A percentile compares a stretch with the other conserved stretches of the same genome.
These are phyloP conservation scores for Botryotinia calthae DNA, from an alignment of 2,329 filamentous ascomycete genomes.

Conservation along the genomic window DNA sequence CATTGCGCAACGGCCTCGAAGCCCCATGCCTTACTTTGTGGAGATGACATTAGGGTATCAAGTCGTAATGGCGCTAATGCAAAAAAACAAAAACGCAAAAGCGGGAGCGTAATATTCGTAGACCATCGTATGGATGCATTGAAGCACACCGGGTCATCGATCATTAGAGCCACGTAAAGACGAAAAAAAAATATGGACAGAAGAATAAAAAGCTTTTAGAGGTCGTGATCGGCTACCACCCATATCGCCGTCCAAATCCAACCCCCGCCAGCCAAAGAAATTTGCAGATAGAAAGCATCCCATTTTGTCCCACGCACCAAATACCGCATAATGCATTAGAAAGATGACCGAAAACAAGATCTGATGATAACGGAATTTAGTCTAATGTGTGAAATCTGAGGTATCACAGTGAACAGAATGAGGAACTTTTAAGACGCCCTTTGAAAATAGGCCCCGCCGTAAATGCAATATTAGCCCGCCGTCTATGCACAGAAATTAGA, in stretches of 20 bases:
- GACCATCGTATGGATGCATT: constrained; percentile 18
- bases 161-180: constrained; percentile 17
- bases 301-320: constrained; percentile 36
- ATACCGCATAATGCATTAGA: constrained; percentile 34
- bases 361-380: constrained; percentile 37
- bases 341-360: constrained; percentile 34
- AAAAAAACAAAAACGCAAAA: constrained; percentile 12
- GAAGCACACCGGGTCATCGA: constrained; percentile 19
- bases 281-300: constrained; percentile 33
- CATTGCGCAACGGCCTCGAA: constrained; percentile 5
- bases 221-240: constrained; percentile 9
- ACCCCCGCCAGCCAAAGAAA: constrained; percentile 36
- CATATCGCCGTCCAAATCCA: constrained; percentile 24
- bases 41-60: not conserved
- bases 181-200: constrained; percentile 19
- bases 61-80: constrained; percentile 9
- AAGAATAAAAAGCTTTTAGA: constrained; percentile 18
- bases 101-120: constrained; percentile 18
- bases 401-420: constrained; percentile 46
- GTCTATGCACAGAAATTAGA: constrained; percentile 48
- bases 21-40: constrained; percentile 14
- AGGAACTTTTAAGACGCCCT: constrained; percentile 48
- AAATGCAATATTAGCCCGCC: constrained; percentile 47
- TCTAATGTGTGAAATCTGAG: constrained; percentile 41
- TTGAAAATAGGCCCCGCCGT: constrained; percentile 40